Conservation (phyloP, 345 rosid genomes). For the Turritis glabra region DNA sequence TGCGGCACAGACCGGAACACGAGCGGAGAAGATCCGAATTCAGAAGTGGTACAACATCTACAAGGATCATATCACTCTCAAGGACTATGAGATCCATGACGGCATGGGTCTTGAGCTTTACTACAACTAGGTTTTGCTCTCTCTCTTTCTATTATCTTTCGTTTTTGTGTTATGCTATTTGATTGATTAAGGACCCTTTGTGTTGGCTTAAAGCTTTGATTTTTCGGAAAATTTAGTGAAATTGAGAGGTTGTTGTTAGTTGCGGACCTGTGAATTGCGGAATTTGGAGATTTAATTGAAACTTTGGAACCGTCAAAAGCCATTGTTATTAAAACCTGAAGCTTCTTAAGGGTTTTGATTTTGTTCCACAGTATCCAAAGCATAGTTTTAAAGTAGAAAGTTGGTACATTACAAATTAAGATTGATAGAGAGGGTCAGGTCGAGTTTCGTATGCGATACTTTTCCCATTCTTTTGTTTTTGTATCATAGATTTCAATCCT, state of each 20-base stretch:
- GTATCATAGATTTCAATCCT: not conserved
- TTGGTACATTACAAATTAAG: not conserved
- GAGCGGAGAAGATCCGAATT: slow-evolving; percentile 52
- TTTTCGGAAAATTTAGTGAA: not conserved
- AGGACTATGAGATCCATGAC: slow-evolving; percentile 77
- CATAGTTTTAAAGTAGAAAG: not conserved
- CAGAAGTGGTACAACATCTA: slow-evolving; percentile 60
- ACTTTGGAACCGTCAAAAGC: not conserved
- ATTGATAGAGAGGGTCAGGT: not conserved
- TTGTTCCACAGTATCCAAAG: not conserved
- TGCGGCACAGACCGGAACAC: slow-evolving; percentile 66
- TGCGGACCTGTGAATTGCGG: not conserved
- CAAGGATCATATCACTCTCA: slow-evolving; percentile 75
- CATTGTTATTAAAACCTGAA: not conserved
- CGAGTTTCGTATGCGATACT: not conserved
- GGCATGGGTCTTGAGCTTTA: slow-evolving; percentile 86
- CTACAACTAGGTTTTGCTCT: slow-evolving; percentile 48
- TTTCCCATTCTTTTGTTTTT: not conserved
- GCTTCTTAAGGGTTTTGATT: not conserved
- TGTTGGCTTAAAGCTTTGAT: not conserved
- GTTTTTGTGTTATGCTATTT: not conserved
- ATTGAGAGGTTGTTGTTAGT: not conserved
- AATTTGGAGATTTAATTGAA: not conserved
- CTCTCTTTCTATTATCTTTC: not conserved
- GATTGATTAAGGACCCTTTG: not conserved